Base-by-base conservation (phyloP, 106 monocot genomes). In the Acorus gramineus region DNA sequence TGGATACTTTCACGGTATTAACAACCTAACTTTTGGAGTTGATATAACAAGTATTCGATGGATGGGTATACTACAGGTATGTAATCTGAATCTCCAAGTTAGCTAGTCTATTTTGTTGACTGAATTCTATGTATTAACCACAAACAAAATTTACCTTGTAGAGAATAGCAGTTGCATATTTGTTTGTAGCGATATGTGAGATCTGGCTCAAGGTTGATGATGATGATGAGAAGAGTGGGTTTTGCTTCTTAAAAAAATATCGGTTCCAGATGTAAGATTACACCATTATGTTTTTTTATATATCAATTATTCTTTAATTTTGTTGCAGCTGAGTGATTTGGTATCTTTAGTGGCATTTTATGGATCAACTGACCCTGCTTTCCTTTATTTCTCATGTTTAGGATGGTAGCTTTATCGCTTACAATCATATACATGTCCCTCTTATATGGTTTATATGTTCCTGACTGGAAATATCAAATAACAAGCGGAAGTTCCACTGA, bases 41-140 rank as follows among this genome's bases (percentile, higher is more conserved):
- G 88, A 89, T 73, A 63, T 89, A 60, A 52, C 14, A 43, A 59
- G 53, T 49, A 81, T 89, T 59, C 81, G 88, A 11, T 60, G 74
- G 44, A 89, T 81, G 78, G 88, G 88, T 50, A 74, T 84, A 53
- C 70, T 89, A 11, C 88, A 89, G 81, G 88, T 89, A 63, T 11
- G 5, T 71, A 44, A 28, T 28, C 28, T 28, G 28, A 28, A 28
- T 28, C 28, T 28, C 28, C 28, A 28, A 28, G 28, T 28, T 28
- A 28, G 28, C 28, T 28, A 1, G 28, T 28, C 28, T 28, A 28
- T 28, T 28, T 28, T 28, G 8, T 28, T 48, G 7, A n/a, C 3
- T 50, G 50, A 52, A 53, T 8, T 9, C 8, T 5, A 1, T 67
- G 55, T 5, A 1, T 6, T 49, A 6, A 49, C 14, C 14, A 28